Evolutionary conservation across 192 early-diverging fungal genomes (phyloP).

Genomic region (Funneliformis geosporum): DNA sequence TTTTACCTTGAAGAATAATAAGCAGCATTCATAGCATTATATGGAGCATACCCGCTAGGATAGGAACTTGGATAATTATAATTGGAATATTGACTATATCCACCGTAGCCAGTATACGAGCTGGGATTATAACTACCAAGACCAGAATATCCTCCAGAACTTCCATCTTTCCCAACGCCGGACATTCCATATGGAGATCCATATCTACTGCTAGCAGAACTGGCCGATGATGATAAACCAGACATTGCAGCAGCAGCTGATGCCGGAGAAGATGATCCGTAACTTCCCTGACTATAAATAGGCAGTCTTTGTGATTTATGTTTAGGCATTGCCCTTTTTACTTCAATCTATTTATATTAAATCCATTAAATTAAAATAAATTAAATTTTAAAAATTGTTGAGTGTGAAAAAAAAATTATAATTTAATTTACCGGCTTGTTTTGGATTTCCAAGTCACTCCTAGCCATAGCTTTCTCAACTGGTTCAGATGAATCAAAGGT

Average conservation of each 20-base stretch:
- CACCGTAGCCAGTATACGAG: slow-evolving; percentile 35
- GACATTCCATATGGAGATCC: slow-evolving; percentile 36
- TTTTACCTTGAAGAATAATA: slow-evolving; percentile 38
- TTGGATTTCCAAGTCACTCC: slow-evolving; percentile 68
- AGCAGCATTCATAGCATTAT: slow-evolving; percentile 39
- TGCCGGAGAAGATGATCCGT: slow-evolving; percentile 34
- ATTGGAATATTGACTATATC: slow-evolving; percentile 37
- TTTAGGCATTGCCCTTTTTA: slow-evolving; percentile 73
- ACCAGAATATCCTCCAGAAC: slow-evolving; percentile 37
- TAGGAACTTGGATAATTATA: slow-evolving; percentile 41
- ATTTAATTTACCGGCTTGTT: slow-evolving; percentile 61
- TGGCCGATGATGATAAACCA: slow-evolving; percentile 35
- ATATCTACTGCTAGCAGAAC: slow-evolving; percentile 40
- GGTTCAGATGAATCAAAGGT: slow-evolving; percentile 78
- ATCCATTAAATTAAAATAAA: not conserved
- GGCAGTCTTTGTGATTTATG: slow-evolving; percentile 43
- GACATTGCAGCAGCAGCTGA: slow-evolving; percentile 23
- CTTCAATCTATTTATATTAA: slow-evolving; percentile 57
- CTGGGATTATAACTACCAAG: slow-evolving; percentile 40
- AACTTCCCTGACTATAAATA: slow-evolving; percentile 40
- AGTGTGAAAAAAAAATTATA: not conserved
- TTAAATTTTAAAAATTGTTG: no score
- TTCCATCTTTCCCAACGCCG: slow-evolving; percentile 33
- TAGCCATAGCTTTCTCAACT: slow-evolving; percentile 75
- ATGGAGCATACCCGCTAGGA: slow-evolving; percentile 35